A percentile compares a stretch with the other conserved stretches of the same genome.
These are phyloP conservation scores for Venturia asperata DNA, from an alignment of 2,329 filamentous ascomycete genomes.

Conservation along the genomic window DNA sequence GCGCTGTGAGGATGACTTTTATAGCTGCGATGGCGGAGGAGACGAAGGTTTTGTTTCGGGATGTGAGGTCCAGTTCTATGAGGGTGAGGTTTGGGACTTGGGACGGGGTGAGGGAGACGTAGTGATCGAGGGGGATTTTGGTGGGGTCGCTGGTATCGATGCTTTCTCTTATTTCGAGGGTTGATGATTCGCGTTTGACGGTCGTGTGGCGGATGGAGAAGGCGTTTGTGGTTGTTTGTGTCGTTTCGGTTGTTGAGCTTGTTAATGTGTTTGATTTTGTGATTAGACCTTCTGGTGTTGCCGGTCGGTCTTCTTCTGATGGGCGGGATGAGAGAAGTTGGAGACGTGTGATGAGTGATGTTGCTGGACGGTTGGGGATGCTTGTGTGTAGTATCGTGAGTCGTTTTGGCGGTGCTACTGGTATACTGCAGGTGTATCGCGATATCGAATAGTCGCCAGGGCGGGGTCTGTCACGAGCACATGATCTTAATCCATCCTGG, in stretches of 20 bases:
- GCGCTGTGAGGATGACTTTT: background rate
- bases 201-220: background rate
- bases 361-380: background rate
- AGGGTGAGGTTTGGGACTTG: background rate
- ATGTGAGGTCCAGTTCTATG: background rate
- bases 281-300: background rate
- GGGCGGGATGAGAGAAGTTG: background rate
- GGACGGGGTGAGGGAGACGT: background rate
- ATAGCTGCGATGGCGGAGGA: background rate
- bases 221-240: background rate
- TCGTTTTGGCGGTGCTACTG: background rate
- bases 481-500: background rate
- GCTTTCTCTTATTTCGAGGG: background rate
- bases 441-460: background rate
- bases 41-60: background rate
- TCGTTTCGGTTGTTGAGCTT: background rate
- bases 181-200: background rate
- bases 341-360: background rate
- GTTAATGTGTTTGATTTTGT: background rate
- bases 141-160: background rate
- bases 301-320: background rate
- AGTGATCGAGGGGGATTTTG: conserved; percentile 1
- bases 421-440: background rate
- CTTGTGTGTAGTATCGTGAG: background rate
- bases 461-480: background rate